These are phyloP conservation scores for Fusarium acutatum DNA, from an alignment of 2,329 filamentous ascomycete genomes.

Conservation along the genomic window DNA sequence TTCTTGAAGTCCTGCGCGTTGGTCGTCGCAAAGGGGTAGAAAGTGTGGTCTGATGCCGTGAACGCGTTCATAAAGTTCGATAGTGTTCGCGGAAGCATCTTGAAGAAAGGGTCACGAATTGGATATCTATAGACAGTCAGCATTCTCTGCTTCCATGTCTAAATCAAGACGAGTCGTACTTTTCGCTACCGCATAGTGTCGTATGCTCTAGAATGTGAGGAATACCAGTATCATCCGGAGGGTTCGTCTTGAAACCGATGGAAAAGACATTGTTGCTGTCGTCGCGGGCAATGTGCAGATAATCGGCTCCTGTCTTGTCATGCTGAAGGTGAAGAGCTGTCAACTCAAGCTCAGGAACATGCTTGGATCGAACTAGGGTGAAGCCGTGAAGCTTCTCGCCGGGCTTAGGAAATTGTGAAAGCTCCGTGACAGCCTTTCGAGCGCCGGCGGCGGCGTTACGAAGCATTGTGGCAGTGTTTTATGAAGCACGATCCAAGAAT, in stretches of 20 bases:
- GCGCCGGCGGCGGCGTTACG: slow-evolving; percentile 61
- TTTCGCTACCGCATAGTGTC: slow-evolving; percentile 92
- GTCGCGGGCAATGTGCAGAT: slow-evolving; percentile 92
- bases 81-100: slow-evolving; percentile 97
- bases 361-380: slow-evolving; percentile 86
- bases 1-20: slow-evolving; percentile 96
- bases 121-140: slow-evolving; percentile 74
- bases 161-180: slow-evolving; percentile 60
- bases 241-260: slow-evolving; percentile 99
- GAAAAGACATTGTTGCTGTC: slow-evolving; percentile 99
- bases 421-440: slow-evolving; percentile 75
- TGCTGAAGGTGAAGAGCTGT: slow-evolving; percentile 91
- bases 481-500: not conserved
- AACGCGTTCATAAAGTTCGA: slow-evolving; percentile 99
- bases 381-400: slow-evolving; percentile 94
- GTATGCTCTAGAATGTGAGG: slow-evolving; percentile 98
- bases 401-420: slow-evolving; percentile 77
- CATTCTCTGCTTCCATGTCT: not conserved
- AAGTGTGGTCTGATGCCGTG: slow-evolving; percentile 94
- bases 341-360: slow-evolving; percentile 92
- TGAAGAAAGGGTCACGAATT: slow-evolving; percentile 99
- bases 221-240: slow-evolving; percentile 93
- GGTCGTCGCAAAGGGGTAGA: slow-evolving; percentile 97
- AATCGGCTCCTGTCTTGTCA: slow-evolving; percentile 94
- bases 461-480: slow-evolving; percentile 52